Conservation (phyloP, 2,329 filamentous ascomycete species). For the Aspergillus sp. region DNA sequence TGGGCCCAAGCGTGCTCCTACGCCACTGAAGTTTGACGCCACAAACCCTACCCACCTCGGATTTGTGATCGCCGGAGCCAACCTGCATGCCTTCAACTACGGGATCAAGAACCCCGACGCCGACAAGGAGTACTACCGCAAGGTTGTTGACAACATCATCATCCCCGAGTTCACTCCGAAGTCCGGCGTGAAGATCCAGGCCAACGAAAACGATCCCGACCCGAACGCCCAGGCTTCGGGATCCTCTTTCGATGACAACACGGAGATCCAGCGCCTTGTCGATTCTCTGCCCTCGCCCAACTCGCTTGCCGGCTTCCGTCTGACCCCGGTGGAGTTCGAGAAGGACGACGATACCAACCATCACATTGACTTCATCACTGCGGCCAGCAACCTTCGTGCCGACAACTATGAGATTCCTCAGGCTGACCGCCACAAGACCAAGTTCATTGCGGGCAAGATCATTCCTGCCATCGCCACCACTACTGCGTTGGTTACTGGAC, state of each 20-base stretch:
- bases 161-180: constrained; percentile 93
- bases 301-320: constrained; percentile 80
- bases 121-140: constrained; percentile 69
- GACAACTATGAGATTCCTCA: constrained; percentile 97
- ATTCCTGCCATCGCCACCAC: constrained; percentile 98
- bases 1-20: constrained; percentile 93
- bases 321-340: constrained; percentile 92
- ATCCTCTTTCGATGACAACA: constrained; percentile 65
- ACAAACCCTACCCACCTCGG: constrained; percentile 82
- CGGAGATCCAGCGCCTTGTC: constrained; percentile 72
- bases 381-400: constrained; percentile 91
- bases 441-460: constrained; percentile 99
- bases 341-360: constrained; percentile 98
- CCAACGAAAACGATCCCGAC: constrained; percentile 91
- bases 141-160: constrained; percentile 87
- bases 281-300: constrained; percentile 74
- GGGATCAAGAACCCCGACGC: constrained; percentile 82
- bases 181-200: constrained; percentile 91
- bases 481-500: constrained; percentile 88
- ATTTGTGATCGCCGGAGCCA: constrained; percentile 84
- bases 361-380: constrained; percentile 99
- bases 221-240: constrained; percentile 67
- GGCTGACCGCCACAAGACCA: constrained; percentile 95
- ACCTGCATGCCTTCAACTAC: constrained; percentile 97
- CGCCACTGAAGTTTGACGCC: constrained; percentile 83